These are phyloP conservation scores for Chlorella sp. DNA, from an alignment of 139 green algal genomes.

Conservation along the genomic window DNA sequence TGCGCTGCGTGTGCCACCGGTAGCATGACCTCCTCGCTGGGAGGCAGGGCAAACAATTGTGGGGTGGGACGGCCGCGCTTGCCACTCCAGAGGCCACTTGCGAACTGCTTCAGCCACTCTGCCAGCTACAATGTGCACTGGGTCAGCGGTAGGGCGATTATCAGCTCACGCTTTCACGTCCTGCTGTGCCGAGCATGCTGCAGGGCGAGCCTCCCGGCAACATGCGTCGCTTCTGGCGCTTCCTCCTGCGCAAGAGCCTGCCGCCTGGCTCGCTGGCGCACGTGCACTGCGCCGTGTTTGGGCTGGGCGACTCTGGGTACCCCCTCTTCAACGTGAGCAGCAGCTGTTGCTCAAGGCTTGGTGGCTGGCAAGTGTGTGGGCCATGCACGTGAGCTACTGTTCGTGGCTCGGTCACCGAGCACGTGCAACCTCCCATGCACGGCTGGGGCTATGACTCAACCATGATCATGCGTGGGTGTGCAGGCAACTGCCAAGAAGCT, in stretches of 20 bases:
- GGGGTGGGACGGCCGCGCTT: no score
- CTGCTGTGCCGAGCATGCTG: not conserved
- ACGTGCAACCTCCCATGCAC: not conserved
- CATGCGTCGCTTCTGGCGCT: conserved; percentile 85
- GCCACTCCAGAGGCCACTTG: no score
- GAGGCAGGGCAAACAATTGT: no score
- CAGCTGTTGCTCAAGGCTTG: not conserved
- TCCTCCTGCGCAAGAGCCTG: conserved; percentile 83
- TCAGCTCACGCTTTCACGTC: not conserved
- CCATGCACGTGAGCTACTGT: not conserved
- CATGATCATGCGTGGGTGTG: no score
- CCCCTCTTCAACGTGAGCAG: conserved; percentile 79
- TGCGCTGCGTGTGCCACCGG: no score
- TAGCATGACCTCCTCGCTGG: no score
- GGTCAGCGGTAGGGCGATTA: not conserved
- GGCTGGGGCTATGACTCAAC: no score
- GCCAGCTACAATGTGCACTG: not conserved
- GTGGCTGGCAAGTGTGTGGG: not conserved
- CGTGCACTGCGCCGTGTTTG: conserved; percentile 78
- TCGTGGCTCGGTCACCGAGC: not conserved
- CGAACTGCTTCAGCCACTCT: no score
- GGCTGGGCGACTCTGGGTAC: conserved; percentile 92
- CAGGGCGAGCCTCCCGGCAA: conserved; percentile 86
- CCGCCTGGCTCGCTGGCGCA: conserved; percentile 49
- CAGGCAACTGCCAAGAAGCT: conserved; percentile 86